Evolutionary conservation across 345 rosid genomes (phyloP).

Genomic region (Brassica juncea): DNA sequence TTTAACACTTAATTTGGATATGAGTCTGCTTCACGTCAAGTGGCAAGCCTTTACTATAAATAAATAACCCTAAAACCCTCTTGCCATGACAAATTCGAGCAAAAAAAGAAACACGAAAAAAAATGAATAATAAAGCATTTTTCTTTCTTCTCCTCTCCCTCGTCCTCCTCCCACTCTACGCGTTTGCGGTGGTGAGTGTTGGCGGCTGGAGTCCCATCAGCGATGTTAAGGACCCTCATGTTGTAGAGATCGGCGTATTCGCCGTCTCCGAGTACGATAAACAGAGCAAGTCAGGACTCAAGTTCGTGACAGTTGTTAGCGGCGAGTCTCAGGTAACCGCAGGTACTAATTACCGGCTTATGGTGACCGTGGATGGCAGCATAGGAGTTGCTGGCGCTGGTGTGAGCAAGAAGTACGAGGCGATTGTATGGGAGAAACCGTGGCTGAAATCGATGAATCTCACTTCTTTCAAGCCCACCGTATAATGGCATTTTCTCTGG

Average conservation of each 20-base stretch:
- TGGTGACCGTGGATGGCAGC: background rate
- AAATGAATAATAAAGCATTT: background rate
- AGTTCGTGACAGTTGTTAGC: background rate
- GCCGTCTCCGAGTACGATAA: background rate
- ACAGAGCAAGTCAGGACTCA: background rate
- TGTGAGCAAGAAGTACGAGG: background rate
- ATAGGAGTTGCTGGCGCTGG: background rate
- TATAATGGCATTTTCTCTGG: background rate
- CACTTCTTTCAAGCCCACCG: background rate
- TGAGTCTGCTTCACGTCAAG: background rate
- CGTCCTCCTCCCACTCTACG: background rate
- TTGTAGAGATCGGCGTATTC: background rate
- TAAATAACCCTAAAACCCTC: background rate
- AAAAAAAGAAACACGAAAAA: background rate
- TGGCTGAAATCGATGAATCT: background rate
- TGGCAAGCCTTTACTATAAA: background rate
- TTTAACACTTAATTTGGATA: background rate
- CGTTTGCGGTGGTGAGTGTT: background rate
- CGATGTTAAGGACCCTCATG: background rate
- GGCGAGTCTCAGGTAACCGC: background rate
- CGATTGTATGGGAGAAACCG: background rate
- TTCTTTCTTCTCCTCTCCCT: background rate
- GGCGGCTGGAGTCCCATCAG: background rate
- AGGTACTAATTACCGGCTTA: background rate
- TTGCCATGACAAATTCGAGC: background rate